Evolutionary conservation across 2,329 filamentous ascomycete species (phyloP), one percentile per base, ranked within the genome.

Genomic region (Alternaria solani): DNA sequence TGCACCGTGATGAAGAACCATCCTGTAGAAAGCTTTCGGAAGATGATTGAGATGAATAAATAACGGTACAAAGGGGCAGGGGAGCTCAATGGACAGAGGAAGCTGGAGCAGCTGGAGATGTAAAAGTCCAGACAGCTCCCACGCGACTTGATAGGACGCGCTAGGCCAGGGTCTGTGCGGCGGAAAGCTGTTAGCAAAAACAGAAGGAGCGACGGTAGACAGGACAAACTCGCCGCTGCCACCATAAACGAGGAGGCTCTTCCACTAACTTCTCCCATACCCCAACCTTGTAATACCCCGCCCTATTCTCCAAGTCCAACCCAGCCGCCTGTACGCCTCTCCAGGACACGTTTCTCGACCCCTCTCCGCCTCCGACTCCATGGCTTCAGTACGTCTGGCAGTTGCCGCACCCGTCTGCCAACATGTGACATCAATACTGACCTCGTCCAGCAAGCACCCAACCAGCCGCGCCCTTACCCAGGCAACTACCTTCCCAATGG

Each of bases 391-490:
- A 74, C 51, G 72, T 73, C 55, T 52, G 49, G 60, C 60, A 47
- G 23, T 53, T 51, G 30, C 44, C 51, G 38, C 47, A 42, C 53
- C 26, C 32, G 18, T 58, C 28, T 30, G 51, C 53, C 65, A 55
- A 51, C 47, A 57, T 55, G 52, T 62, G 53, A 57, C 49, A 49
- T 44, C 42, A 18, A 59, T 59, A 62, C 72, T 79, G 64, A 77
- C 67, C 48, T 25, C 30, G 28, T 52, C 53, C 73, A 83, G 81
- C 82, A 84, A 81, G 79, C 82, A 72, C 81, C 81, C 51, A 82
- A 77, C 68, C 81, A 83, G 75, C 82, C 82, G 65, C 82, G 82
- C 72, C 79, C 81, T 48, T 84, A 83, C 75, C 79, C 80, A 66
- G 81, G 76, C 71, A 78, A 75, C 71, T 83, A 81, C 71, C 75